Evolutionary conservation across 2,329 filamentous ascomycete genomes (phyloP), one percentile per base, ranked within the genome.

Genomic region (Canariomyces notabilis): DNA sequence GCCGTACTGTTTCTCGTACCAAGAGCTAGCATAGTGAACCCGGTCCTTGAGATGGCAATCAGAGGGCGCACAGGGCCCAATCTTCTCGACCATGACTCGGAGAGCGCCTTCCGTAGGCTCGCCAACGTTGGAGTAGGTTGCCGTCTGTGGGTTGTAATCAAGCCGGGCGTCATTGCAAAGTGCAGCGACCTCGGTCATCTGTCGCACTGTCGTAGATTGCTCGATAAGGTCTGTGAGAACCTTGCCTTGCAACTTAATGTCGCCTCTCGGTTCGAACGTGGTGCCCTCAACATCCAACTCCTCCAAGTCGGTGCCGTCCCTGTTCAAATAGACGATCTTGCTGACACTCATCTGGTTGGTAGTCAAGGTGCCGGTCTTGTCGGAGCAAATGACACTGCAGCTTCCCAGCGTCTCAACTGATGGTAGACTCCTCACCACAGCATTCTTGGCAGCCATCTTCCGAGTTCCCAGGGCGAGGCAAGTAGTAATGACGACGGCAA

Each of bases 321-420:
- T 81, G 59, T 80, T 83, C 57, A 98, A 75, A 64, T 90, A 88
- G 38, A 95, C 87, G 46, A 97, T 71, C 69, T 91, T 95, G 73
- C 83, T 93, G 46, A 96, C 93, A 63, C 93, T 97, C 93, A 98
- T 98, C 70, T 97, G 90, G 71, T 98, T 98, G 33, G 93, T 98
- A 9, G 93, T 98, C 64, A 98, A 72, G 39, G 93, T 98, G 58
- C 93, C 94, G 5, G 93, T 98, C 76, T 98, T 98, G 75, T 98
- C 93, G 4, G 94, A 98, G 74, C 94, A 98, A 65, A 98, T 96
- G 47, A 98, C 90, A 62, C 93, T 98, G 79, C 93, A 98, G 77
- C 93, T 98, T 64, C 93, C 93, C 43, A 98, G 77, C 11, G 93
- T 98, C 70, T 98, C 93, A 42, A 98, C 93, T 1, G 93, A 98